A percentile compares a stretch with the other conserved stretches of the same genome.
Conservation (phyloP, 371 early-diverging fungal genomes). For the Syncephalastrum sp. region DNA sequence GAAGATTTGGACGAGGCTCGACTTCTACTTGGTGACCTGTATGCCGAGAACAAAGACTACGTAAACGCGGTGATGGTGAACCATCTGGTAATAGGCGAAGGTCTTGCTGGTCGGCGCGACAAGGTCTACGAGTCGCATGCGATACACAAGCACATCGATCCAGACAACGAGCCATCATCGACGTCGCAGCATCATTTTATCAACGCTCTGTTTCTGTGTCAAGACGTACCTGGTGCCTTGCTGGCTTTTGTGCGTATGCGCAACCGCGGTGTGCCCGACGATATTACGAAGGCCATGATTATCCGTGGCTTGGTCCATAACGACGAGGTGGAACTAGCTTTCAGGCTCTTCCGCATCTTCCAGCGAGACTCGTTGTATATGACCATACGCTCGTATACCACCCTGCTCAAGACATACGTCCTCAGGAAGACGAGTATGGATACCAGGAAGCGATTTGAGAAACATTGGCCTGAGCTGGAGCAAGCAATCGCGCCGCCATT, state of each 20-base stretch:
- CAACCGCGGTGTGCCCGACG: constrained; percentile 30
- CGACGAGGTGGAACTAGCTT: constrained; percentile 35
- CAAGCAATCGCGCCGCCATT: neutral
- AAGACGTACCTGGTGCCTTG: constrained; percentile 40
- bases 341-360: constrained; percentile 35
- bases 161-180: constrained; percentile 1
- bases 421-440: constrained; percentile 14
- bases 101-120: constrained; percentile 15
- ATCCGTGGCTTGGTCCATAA: constrained; percentile 40
- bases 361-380: constrained; percentile 28
- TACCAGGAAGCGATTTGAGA: neutral
- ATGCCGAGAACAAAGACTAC: constrained; percentile 8
- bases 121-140: constrained; percentile 21
- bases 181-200: constrained; percentile 25
- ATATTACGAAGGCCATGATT: constrained; percentile 43
- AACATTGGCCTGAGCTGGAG: neutral
- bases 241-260: constrained; percentile 35
- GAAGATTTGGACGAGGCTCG: constrained; percentile 24
- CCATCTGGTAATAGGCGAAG: constrained; percentile 33
- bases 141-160: constrained; percentile 10
- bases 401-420: constrained; percentile 26
- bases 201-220: constrained; percentile 43
- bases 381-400: constrained; percentile 34
- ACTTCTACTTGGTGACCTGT: constrained; percentile 24
- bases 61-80: constrained; percentile 43